These are phyloP conservation scores for Cafeteria roenbergensis DNA, from an alignment of 108 stramenopile genomes.

Conservation along the genomic window DNA sequence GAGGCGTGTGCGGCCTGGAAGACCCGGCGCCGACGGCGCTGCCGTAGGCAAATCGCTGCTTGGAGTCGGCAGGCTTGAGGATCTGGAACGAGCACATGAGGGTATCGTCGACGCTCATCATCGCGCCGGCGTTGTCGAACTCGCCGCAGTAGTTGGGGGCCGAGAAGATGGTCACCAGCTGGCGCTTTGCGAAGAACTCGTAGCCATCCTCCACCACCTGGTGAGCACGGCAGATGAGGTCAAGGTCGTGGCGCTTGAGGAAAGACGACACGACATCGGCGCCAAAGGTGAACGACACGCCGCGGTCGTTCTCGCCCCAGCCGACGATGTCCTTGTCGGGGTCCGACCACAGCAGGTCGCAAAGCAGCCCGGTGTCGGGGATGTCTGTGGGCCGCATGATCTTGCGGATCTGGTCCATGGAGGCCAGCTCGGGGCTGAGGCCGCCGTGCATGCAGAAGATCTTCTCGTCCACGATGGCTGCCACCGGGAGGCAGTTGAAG, in stretches of 20 bases:
- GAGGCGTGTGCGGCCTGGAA: constrained; percentile 7
- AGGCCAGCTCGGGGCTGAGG: constrained; percentile 77
- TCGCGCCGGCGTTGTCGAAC: constrained; percentile 98
- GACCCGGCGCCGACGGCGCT: constrained; percentile 6
- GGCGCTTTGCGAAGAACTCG: constrained; percentile 96
- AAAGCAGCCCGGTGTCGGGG: constrained; percentile 94
- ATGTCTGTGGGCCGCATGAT: constrained; percentile 92
- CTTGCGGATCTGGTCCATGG: constrained; percentile 89
- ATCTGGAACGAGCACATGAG: constrained; percentile 99
- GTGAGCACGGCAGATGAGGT: constrained; percentile 97
- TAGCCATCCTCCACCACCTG: constrained; percentile 99
- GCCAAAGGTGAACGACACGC: constrained; percentile 97
- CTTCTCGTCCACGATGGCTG: constrained; percentile 98
- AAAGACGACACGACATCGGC: constrained; percentile 97
- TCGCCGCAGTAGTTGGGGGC: constrained; percentile 98
- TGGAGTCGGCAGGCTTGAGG: constrained; percentile 97
- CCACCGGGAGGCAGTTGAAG: constrained; percentile 98
- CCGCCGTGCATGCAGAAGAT: constrained; percentile 99
- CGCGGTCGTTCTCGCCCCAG: constrained; percentile 99
- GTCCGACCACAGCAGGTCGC: constrained; percentile 97
- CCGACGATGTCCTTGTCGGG: constrained; percentile 98
- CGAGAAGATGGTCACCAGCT: constrained; percentile 92
- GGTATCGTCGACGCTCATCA: constrained; percentile 99
- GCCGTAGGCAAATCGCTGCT: constrained; percentile 46
- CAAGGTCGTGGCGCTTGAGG: constrained; percentile 87